These are phyloP conservation scores for Aspergillus novofumigatus DNA, from an alignment of 2,329 filamentous ascomycete genomes.

Conservation along the genomic window DNA sequence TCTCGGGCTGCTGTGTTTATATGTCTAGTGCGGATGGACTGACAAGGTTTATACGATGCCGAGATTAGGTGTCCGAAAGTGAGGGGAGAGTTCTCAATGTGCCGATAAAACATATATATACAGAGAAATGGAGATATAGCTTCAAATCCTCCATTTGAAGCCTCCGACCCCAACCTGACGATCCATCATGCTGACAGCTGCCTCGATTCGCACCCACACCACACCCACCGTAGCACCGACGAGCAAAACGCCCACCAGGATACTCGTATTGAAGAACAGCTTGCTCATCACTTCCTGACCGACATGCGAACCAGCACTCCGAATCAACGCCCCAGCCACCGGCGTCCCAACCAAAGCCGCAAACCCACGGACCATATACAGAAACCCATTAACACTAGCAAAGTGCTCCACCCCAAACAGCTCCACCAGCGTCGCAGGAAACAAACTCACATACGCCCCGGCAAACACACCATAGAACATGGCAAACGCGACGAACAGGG, in stretches of 20 bases:
- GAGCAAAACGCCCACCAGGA: constrained; percentile 22
- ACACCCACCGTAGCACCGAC: constrained; percentile 20
- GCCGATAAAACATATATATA: no score
- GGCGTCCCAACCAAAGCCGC: constrained; percentile 38
- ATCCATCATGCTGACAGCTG: not conserved
- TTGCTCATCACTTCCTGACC: not conserved
- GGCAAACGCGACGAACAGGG: constrained; percentile 28
- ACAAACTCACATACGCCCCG: constrained; percentile 37
- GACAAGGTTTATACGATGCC: not conserved
- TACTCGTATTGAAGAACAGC: constrained; percentile 13
- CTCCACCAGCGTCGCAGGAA: constrained; percentile 38
- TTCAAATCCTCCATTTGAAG: not conserved
- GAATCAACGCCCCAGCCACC: constrained; percentile 26
- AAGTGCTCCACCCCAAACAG: constrained; percentile 39
- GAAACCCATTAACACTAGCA: constrained; percentile 35
- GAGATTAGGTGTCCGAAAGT: no score
- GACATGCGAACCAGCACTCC: constrained; percentile 3
- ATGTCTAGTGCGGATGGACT: no score
- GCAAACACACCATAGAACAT: constrained; percentile 36
- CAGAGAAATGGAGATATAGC: not conserved
- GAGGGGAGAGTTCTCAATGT: no score
- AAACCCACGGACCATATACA: constrained; percentile 39
- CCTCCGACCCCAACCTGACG: not conserved
- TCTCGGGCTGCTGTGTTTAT: no score
- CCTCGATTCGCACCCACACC: constrained; percentile 25